Percentiles rank a stretch among this genome's conserved stretches.
Evolutionary conservation across 495 filamentous ascomycete species (phyloP).

Genomic region (Podospora conica): DNA sequence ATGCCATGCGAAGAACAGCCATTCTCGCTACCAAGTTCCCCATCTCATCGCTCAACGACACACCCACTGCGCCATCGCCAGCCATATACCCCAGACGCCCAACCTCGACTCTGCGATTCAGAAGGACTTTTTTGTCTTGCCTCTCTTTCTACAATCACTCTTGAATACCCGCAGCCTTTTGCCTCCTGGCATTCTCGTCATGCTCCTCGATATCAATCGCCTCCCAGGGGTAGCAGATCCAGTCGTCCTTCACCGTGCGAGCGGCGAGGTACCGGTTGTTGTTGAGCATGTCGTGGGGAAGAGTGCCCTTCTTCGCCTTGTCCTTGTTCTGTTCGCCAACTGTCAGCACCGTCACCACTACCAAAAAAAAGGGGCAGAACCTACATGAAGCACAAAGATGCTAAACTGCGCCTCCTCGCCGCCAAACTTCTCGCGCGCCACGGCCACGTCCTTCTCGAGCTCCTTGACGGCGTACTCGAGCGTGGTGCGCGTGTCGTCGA

Average conservation of each 20-base stretch:
- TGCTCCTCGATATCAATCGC: constrained; percentile 94
- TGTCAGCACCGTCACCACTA: neutral
- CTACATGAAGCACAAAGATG: constrained; percentile 92
- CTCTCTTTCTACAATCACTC: neutral
- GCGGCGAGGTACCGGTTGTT: constrained; percentile 77
- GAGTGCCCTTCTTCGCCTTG: constrained; percentile 83
- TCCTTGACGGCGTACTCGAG: constrained; percentile 95
- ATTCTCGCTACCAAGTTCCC: too few species aligned
- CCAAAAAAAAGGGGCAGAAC: constrained; percentile 29
- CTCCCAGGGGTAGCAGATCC: constrained; percentile 99
- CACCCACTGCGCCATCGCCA: neutral
- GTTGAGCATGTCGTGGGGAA: constrained; percentile 75
- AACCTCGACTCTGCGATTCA: constrained; percentile 1
- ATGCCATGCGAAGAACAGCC: neutral
- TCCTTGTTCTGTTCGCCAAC: constrained; percentile 70
- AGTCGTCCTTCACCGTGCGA: constrained; percentile 80
- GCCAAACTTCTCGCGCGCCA: constrained; percentile 65
- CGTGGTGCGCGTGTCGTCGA: constrained; percentile 96
- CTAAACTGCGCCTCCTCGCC: constrained; percentile 74
- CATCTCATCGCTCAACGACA: neutral
- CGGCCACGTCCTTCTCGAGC: constrained; percentile 91
- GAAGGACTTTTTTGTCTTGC: neutral
- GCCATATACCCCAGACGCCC: neutral
- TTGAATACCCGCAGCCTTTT: neutral
- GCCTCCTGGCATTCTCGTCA: constrained; percentile 55